phyloP scores from a whole-genome alignment of 768 basidiomycete genomes.

The Mycena pura region DNA sequence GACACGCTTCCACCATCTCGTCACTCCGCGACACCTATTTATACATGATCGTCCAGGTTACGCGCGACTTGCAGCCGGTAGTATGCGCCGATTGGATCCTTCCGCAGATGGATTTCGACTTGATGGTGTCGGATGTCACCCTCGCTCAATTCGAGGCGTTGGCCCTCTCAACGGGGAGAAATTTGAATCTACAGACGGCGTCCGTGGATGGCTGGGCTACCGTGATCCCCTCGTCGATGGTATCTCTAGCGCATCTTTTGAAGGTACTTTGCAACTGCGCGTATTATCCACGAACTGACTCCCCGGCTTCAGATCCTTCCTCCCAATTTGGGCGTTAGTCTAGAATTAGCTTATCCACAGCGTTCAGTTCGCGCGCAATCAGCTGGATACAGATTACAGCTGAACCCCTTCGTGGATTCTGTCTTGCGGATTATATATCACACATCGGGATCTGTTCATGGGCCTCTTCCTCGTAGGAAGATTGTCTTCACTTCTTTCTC shows the following conservation, averaged over 20 bases:
- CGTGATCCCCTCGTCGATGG: slow-evolving; percentile 60
- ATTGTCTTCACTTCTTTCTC: slow-evolving; percentile 94
- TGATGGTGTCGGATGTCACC: slow-evolving; percentile 86
- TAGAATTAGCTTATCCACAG: slow-evolving; percentile 81
- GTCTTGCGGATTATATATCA: slow-evolving; percentile 86
- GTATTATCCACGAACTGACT: not conserved
- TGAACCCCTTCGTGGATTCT: slow-evolving; percentile 85
- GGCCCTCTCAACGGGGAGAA: slow-evolving; percentile 57
- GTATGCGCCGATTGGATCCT: slow-evolving; percentile 78
- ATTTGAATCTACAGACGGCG: slow-evolving; percentile 39
- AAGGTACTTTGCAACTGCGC: slow-evolving; percentile 49
- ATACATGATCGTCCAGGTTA: slow-evolving; percentile 88
- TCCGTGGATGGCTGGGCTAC: slow-evolving; percentile 50
- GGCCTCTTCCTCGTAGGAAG: slow-evolving; percentile 66
- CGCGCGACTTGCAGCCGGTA: slow-evolving; percentile 90
- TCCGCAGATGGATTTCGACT: slow-evolving; percentile 73
- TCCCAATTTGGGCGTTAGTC: slow-evolving; percentile 70
- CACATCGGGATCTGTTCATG: slow-evolving; percentile 58
- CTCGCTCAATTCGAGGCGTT: slow-evolving; percentile 79
- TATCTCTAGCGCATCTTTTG: slow-evolving; percentile 77
- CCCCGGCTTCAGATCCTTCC: slow-evolving; percentile 58
- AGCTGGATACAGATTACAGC: slow-evolving; percentile 63
- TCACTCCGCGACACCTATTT: slow-evolving; percentile 92
- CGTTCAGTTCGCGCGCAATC: slow-evolving; percentile 48
- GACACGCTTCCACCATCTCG: slow-evolving; percentile 79